phyloP scores from a whole-genome alignment of 768 basidiomycete species.

The Dioszegia aurantiaca region DNA sequence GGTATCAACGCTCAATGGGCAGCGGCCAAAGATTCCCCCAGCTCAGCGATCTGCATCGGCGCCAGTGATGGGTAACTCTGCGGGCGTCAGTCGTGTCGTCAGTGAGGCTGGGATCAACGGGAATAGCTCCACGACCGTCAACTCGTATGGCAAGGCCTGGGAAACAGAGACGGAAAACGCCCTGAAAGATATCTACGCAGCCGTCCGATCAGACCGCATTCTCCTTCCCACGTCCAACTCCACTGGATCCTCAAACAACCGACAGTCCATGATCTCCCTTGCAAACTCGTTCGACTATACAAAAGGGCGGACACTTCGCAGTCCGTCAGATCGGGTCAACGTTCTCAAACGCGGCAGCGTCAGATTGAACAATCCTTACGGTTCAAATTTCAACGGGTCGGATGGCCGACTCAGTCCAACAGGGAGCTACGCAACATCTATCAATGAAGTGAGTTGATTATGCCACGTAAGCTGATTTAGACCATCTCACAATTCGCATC shows the following conservation, averaged over 20 bases:
- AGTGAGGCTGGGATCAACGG: too few relatives aligned
- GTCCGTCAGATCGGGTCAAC: slow-evolving; percentile 56
- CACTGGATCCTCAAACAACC: slow-evolving; percentile 12
- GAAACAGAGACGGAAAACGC: slow-evolving; percentile 79
- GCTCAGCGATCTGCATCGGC: slow-evolving; percentile 33
- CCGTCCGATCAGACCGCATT: slow-evolving; percentile 87
- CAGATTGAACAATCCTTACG: slow-evolving; percentile 77
- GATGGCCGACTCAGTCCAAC: slow-evolving; percentile 92
- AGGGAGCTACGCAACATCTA: slow-evolving; percentile 85
- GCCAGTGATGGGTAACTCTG: slow-evolving; percentile 20
- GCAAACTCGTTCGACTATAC: slow-evolving; percentile 21
- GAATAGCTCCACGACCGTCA: slow-evolving; percentile 42
- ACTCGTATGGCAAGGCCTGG: slow-evolving; percentile 60
- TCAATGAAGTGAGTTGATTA: slow-evolving; percentile 59
- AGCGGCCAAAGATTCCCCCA: slow-evolving; percentile 13
- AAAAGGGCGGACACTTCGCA: slow-evolving; percentile 60
- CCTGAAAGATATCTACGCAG: slow-evolving; percentile 94
- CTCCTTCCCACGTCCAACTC: slow-evolving; percentile 62
- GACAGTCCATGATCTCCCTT: slow-evolving; percentile 30
- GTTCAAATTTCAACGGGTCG: slow-evolving; percentile 52
- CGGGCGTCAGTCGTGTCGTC: neutral
- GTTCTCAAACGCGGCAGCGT: slow-evolving; percentile 88
- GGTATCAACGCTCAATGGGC: slow-evolving; percentile 1
- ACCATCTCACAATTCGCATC: slow-evolving; percentile 59
- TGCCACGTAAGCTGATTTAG: too few relatives aligned